A percentile compares a stretch with the other conserved stretches of the same genome.
Evolutionary conservation across 2,329 filamentous ascomycete species (phyloP).

Genomic region (Hypoxylon sp.): DNA sequence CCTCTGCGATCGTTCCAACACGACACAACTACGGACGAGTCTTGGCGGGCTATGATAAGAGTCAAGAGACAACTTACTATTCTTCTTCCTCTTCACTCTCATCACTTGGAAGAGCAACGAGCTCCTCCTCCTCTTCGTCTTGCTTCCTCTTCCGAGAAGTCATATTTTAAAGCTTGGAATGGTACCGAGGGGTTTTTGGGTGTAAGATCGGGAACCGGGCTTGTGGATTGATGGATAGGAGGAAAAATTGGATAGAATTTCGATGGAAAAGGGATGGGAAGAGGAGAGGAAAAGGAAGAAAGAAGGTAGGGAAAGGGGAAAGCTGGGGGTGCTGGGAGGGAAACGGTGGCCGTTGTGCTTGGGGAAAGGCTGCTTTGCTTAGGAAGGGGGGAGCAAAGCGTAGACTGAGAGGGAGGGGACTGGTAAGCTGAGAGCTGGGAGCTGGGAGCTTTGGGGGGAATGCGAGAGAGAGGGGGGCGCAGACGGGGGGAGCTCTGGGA

Average conservation of each 20-base stretch:
- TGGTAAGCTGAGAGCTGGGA: conserved; percentile 45
- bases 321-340: conserved; percentile 47
- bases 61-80: conserved; percentile 50
- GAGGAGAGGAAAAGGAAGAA: conserved; percentile 37
- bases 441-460: conserved; percentile 34
- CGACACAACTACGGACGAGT: conserved; percentile 13
- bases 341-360: conserved; percentile 50
- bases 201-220: conserved; percentile 18
- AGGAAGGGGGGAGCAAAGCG: conserved; percentile 43
- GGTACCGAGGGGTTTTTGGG: conserved; percentile 15
- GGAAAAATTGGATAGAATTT: conserved; percentile 33
- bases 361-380: conserved; percentile 50
- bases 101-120: conserved; percentile 56
- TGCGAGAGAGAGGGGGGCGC: conserved; percentile 31
- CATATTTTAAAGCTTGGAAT: conserved; percentile 46
- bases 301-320: conserved; percentile 46
- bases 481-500: conserved; percentile 42
- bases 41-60: conserved; percentile 15
- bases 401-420: conserved; percentile 42
- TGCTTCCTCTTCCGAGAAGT: conserved; percentile 55
- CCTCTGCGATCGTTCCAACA: conserved; percentile 12
- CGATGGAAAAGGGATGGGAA: conserved; percentile 42
- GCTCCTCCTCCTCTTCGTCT: conserved; percentile 55
- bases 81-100: conserved; percentile 57
- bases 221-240: conserved; percentile 27